Percentiles rank a stretch among this genome's conserved stretches.
These are phyloP conservation scores for Heterobasidion occidentale DNA, from an alignment of 1,284 basidiomycete genomes.

Conservation along the genomic window DNA sequence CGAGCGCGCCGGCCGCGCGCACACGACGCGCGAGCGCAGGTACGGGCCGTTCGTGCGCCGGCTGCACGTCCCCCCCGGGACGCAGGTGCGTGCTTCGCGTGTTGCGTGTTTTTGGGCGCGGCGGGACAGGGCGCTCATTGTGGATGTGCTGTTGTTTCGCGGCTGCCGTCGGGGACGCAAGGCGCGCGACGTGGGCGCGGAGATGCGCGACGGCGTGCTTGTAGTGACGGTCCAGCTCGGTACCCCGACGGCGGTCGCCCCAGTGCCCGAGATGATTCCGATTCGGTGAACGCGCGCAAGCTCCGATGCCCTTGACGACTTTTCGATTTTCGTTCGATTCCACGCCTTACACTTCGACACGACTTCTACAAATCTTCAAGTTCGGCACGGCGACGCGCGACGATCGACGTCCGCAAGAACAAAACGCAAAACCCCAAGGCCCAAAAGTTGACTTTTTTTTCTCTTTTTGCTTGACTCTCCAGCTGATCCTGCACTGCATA, in stretches of 20 bases:
- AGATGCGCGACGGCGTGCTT: not conserved
- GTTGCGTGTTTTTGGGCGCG: not conserved
- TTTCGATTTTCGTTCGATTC: too few species aligned
- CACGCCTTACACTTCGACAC: too few species aligned
- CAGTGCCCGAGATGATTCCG: too few species aligned
- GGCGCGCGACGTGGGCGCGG: not conserved
- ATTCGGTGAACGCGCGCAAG: too few species aligned
- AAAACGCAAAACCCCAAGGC: too few species aligned
- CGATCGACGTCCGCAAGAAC: too few species aligned
- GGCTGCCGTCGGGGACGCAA: not conserved
- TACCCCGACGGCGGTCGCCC: not conserved
- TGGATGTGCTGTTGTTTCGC: not conserved
- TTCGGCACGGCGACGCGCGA: too few species aligned
- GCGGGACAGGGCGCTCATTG: not conserved
- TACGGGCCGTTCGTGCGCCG: slow-evolving; percentile 44
- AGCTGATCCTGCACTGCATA: too few species aligned
- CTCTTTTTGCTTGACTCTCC: too few species aligned
- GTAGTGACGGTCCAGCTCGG: not conserved
- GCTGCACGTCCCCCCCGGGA: slow-evolving; percentile 46
- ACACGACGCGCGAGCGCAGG: slow-evolving; percentile 37
- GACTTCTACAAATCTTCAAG: too few species aligned
- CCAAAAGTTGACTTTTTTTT: too few species aligned
- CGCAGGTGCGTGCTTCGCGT: slow-evolving; percentile 36
- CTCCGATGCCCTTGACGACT: too few species aligned
- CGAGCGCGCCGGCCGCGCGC: slow-evolving; percentile 8